These are phyloP conservation scores for Annulohypoxylon maeteangense DNA, from an alignment of 495 filamentous ascomycete species.

Conservation along the genomic window DNA sequence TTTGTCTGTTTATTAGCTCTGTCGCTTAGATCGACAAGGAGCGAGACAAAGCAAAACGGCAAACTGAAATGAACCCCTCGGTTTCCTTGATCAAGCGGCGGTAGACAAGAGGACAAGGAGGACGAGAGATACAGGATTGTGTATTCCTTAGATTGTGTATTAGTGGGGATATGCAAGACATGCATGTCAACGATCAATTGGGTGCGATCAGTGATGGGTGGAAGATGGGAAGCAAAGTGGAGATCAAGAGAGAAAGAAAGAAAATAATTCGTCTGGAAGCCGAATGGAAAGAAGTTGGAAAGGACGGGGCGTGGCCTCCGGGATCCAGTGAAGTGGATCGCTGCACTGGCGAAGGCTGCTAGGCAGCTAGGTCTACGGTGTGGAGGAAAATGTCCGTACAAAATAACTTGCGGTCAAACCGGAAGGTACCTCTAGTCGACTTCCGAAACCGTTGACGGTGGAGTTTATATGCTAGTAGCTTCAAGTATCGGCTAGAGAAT, in stretches of 20 bases:
- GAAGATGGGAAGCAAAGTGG: slow-evolving; percentile 9
- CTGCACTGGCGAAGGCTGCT: slow-evolving; percentile 4
- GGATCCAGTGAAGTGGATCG: slow-evolving; percentile 38
- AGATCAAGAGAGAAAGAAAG: not conserved
- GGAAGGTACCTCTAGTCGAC: slow-evolving; percentile 31
- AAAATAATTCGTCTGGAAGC: slow-evolving; percentile 35
- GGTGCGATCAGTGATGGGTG: not conserved
- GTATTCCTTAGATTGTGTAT: not conserved
- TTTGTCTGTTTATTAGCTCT: slow-evolving; percentile 7
- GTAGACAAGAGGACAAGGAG: not conserved
- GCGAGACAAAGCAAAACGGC: slow-evolving; percentile 12
- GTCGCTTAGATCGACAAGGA: not conserved
- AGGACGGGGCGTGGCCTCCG: slow-evolving; percentile 13
- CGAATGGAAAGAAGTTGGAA: slow-evolving; percentile 33
- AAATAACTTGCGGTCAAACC: slow-evolving; percentile 41
- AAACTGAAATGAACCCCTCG: not conserved
- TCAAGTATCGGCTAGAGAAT: slow-evolving; percentile 11
- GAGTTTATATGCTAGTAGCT: slow-evolving; percentile 23
- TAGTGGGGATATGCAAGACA: slow-evolving; percentile 31
- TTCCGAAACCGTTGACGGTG: slow-evolving; percentile 24
- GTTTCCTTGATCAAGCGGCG: slow-evolving; percentile 16
- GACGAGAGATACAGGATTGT: not conserved
- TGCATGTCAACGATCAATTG: not conserved
- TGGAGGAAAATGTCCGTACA: slow-evolving; percentile 40
- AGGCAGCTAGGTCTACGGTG: not conserved